Conservation (phyloP, 257 asterid genomes). For the Solanum virginianum region DNA sequence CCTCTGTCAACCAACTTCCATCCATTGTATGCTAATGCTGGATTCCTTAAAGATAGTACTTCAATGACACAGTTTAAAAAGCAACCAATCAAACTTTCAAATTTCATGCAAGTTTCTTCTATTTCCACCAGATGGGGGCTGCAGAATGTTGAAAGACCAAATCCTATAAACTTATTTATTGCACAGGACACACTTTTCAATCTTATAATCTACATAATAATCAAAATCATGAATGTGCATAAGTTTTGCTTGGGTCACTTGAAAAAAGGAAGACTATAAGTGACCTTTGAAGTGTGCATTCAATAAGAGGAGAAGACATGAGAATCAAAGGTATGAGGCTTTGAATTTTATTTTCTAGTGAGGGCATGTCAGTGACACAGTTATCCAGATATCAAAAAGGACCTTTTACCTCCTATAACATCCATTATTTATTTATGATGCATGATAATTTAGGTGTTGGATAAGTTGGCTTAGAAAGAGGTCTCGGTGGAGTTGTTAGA, state of each 20-base stretch:
- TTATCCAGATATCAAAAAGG: not conserved
- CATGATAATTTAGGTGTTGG: conserved; percentile 3
- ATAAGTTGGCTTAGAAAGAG: no score
- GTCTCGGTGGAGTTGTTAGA: no score
- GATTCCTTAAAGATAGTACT: not conserved
- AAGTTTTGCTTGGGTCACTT: not conserved
- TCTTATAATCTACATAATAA: conserved; percentile 2
- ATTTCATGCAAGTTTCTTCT: conserved; percentile 13
- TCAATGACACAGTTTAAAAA: conserved; percentile 5
- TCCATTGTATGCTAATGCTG: conserved; percentile 9
- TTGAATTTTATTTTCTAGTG: not conserved
- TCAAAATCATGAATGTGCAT: not conserved
- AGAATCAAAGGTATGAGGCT: not conserved
- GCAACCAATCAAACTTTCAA: conserved; percentile 15
- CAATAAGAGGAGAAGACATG: not conserved
- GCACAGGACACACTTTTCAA: not conserved
- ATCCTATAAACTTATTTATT: not conserved
- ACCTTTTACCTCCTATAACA: not conserved
- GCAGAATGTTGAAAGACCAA: conserved; percentile 3
- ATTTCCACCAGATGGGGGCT: conserved; percentile 16
- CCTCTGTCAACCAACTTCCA: conserved; percentile 1
- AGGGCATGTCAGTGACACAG: not conserved
- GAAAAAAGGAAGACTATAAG: conserved; percentile 16
- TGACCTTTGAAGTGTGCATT: conserved; percentile 10
- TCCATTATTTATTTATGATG: conserved; percentile 20